Base-by-base conservation (phyloP, 495 filamentous ascomycete genomes). In the Aspergillus carlsbadensis region DNA sequence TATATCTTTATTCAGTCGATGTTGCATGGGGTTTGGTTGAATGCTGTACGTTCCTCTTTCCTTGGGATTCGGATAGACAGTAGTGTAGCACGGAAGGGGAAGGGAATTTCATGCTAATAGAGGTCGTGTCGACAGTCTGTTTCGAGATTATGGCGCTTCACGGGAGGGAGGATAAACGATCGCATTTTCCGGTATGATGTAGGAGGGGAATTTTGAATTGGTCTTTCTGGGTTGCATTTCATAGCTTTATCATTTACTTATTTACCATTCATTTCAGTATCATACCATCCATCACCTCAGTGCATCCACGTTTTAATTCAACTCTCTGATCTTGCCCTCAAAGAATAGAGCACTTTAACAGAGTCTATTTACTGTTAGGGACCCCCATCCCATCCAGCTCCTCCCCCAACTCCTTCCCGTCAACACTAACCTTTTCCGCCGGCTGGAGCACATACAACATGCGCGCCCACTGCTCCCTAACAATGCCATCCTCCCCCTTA, bases 371-470 rank as follows among this genome's bases (percentile, higher is more conserved):
- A 42, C 15, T 17, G 18, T 10, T 42, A 44, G 10, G 7, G 47
- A 70, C 64, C n/a, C 66, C 70, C 58, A 72, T 70, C 4, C 67
- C 69, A 17, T 73, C 76, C 31, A 73, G 65, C 34, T 77, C 77
- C 72, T 83, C 79, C 14, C 62, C 70, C 59, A 79, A 55, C 56
- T 56, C 58, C 65, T 63, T 57, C 5, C 70, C 78, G 1, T 54
- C 70, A 53, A 82, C 61, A 15, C 65, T 62, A 24, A 81, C 39
- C 20, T 65, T 58, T 65, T 69, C 40, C n/a, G 67, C 64, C 44
- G 76, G 74, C 65, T 72, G 56, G 60, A 85, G 62, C 6, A 86
- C 79, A 74, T 78, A 84, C 60, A 84, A 64, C 77, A 84, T 84
- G 24, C 83, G 57, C 29, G 74, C 79, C 81, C 79, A 83, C 52